Base-by-base conservation (phyloP, 2,329 filamentous ascomycete genomes). In the Cucurbitaria berberidis region DNA sequence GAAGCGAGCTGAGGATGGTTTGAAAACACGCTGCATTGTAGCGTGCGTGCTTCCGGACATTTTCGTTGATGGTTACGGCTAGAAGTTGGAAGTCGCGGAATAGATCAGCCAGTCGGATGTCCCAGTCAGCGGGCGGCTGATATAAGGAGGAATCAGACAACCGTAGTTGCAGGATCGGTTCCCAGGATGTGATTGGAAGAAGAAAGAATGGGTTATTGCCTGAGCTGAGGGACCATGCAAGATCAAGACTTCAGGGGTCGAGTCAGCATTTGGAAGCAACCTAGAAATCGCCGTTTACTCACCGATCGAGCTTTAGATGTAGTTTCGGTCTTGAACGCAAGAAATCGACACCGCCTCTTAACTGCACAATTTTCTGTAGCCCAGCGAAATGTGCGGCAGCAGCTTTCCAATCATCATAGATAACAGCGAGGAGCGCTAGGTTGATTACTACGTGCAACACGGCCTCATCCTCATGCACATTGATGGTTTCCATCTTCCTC, bases 231-330 rank as follows among this genome's bases (percentile, higher is more conserved):
- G 48, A 46, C 35, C 51, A 60, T 6, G 54, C 48, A 15, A 59
- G 54, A 39, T 64, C 61, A 38, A 64, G 46, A 5, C 60, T 62
- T 7, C 9, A 19, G 10, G 7, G 16, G 36, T 39, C 22, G 24
- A 35, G 39, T 45, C 16, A 48, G 26, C 22, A 34, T 11, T n/a
- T 2, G 4, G 30, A n/a, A 29, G n/a, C 27, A 46, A 16, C 15
- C 13, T 13, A n/a, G 27, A 2, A n/a, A n/a, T n/a, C 13, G 3
- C 15, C 24, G 15, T 6, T 24, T 18, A 45, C 58, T 44, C 32
- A 59, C 55, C 60, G 46, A 50, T 64, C 61, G 16, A 64, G 45
- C 41, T 62, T 62, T 39, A 58, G 62, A 24, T 60, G 59, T 24
- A 64, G 24, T 10, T 48, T 53, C 13, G 59, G 52, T 34, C 52